These are phyloP conservation scores for Omphalotus guepiniiformis DNA, from an alignment of 768 basidiomycete species.

Conservation along the genomic window DNA sequence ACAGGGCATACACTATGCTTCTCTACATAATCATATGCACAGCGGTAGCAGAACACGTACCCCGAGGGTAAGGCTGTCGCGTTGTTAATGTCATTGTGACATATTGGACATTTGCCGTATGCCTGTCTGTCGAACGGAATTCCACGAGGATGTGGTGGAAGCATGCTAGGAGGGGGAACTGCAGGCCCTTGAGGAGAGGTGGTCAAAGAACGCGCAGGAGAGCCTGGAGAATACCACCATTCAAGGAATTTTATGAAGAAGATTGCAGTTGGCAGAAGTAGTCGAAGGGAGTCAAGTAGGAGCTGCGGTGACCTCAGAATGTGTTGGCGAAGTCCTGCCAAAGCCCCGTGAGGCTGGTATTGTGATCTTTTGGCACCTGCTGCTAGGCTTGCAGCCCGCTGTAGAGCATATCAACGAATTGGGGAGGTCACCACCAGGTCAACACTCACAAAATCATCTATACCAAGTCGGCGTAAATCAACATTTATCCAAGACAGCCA, in stretches of 20 bases:
- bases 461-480: conserved; percentile 72
- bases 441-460: conserved; percentile 72
- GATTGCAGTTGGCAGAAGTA: conserved; percentile 82
- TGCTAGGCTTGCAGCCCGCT: conserved; percentile 39
- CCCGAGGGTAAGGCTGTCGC: conserved; percentile 89
- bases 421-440: background rate
- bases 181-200: conserved; percentile 61
- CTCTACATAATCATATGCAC: conserved; percentile 81
- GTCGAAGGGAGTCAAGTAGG: conserved; percentile 71
- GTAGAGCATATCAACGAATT: background rate
- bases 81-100: conserved; percentile 67
- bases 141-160: conserved; percentile 70
- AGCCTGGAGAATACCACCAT: conserved; percentile 98
- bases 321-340: conserved; percentile 41
- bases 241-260: conserved; percentile 96
- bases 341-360: conserved; percentile 30
- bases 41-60: conserved; percentile 93
- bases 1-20: conserved; percentile 80
- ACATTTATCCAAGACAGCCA: conserved; percentile 88
- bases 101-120: conserved; percentile 87
- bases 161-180: conserved; percentile 72
- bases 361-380: conserved; percentile 23
- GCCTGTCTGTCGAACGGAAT: conserved; percentile 54
- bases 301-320: conserved; percentile 54
- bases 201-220: conserved; percentile 73